Evolutionary conservation across 2,329 filamentous ascomycete genomes (phyloP).

Genomic region (Colletotrichum simmondsii): DNA sequence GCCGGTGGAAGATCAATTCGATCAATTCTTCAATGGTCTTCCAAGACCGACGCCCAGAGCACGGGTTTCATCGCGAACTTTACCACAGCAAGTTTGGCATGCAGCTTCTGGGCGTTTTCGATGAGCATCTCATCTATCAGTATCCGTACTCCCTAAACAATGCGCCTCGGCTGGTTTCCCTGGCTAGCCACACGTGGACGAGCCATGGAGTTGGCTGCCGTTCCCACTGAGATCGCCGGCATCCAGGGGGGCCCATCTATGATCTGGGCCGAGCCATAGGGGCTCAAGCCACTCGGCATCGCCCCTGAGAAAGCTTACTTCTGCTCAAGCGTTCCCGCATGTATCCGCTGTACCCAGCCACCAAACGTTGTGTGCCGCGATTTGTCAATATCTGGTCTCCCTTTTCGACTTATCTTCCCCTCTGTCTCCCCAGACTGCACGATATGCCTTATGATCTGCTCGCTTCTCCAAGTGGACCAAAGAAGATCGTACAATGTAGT

Average conservation of each 20-base stretch:
- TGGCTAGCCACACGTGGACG: background rate
- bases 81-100: background rate
- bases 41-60: background rate
- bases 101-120: background rate
- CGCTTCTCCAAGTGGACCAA: background rate
- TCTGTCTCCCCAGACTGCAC: background rate
- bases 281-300: background rate
- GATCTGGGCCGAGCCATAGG: background rate
- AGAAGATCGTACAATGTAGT: background rate
- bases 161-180: background rate
- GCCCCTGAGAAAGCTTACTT: background rate
- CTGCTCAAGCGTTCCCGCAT: background rate
- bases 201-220: background rate
- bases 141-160: background rate
- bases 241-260: background rate
- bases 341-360: background rate
- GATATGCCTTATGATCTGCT: background rate
- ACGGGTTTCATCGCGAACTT: conserved; percentile 1
- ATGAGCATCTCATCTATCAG: background rate
- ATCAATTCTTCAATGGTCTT: background rate
- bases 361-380: background rate
- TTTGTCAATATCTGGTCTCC: background rate
- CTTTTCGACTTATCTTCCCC: background rate
- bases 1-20: background rate
- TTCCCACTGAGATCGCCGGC: background rate